Base-by-base conservation (phyloP, 1,284 basidiomycete genomes). In the Coniferiporia sulphurascens region DNA sequence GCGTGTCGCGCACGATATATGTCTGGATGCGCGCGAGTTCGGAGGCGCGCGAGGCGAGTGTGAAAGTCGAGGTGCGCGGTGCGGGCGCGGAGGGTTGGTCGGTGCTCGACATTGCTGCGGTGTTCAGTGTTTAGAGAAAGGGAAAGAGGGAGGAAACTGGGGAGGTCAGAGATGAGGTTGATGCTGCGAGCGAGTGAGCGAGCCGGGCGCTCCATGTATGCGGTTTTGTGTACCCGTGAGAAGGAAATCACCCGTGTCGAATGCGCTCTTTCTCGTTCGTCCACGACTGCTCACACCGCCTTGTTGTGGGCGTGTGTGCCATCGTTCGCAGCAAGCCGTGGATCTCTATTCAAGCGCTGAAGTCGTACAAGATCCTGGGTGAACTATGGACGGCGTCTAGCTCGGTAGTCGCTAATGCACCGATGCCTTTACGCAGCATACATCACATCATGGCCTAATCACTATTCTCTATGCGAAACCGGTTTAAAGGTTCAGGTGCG, bases 21-120 rank as follows among this genome's bases (percentile, higher is more conserved):
- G 94, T 94, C 74, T 98, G 95, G 63, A 90, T 80, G 70, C 91
- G 83, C 3, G 95, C 94, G 15, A 98, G 85, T 67, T 91, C 84
- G 2, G 91, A 95, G 55, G 83, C 83, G 52, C 95, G 83, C 9
- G 95, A 95, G 56, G 93, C 95, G 52, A 97, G 78, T 9, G 81
- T 82, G 67, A 87, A 85, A 0, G 76, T 69, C 22, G 51, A 27
- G 12, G 45, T 41, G 15, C 19, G 19, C 27, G 52, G n/a, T 21
- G 52, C 19, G 12, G 27, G 44, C 34, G 56, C 44, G 41, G 56
- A 49, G 17, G 13, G 38, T 15, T 41, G 38, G 15, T 41, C 19
- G n/a, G 34, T 13, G 19, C 34, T 35, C 51, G 57, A 41, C 44
- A 38, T 48, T 21, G 9, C 52, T 45, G 22, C 36, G 27, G 21